Evolutionary conservation across 306 rosid genomes (phyloP).

Genomic region (Glycine soja): DNA sequence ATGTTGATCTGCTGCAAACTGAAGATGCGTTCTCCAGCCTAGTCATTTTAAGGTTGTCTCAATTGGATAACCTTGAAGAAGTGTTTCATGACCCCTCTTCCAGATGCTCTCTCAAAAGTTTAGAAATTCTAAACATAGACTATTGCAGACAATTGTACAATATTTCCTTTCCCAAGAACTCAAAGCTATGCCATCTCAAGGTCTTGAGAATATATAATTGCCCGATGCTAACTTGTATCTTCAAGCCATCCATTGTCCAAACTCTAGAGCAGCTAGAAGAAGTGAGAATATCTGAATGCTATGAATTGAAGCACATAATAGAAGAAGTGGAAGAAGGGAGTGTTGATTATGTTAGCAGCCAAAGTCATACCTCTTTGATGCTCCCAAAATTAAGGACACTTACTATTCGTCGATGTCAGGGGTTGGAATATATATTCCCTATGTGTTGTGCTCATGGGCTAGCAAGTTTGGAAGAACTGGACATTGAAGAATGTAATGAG

Average conservation of each 20-base stretch:
- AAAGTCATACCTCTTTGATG: not conserved
- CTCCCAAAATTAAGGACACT: conserved; percentile 32
- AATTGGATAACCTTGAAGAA: too few relatives aligned
- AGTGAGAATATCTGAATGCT: not conserved
- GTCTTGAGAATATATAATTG: not conserved
- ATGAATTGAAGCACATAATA: conserved; percentile 26
- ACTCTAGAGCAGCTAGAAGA: conserved; percentile 17
- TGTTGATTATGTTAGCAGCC: not conserved
- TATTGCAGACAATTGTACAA: too few relatives aligned
- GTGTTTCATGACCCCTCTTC: too few relatives aligned
- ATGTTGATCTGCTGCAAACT: not conserved
- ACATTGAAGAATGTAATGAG: too few relatives aligned
- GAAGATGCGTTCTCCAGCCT: not conserved
- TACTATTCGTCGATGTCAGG: not conserved
- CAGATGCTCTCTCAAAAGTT: too few relatives aligned
- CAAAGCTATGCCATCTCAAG: conserved; percentile 37
- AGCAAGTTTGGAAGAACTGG: not conserved
- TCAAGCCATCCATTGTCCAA: conserved; percentile 3
- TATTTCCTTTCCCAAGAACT: too few relatives aligned
- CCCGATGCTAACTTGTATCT: not conserved
- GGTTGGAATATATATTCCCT: conserved; percentile 30
- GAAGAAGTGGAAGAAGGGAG: not conserved
- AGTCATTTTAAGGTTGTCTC: too few relatives aligned
- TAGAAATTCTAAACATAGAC: too few relatives aligned
- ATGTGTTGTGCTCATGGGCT: not conserved